These are phyloP conservation scores for Phialophora chinensis DNA, from an alignment of 2,329 filamentous ascomycete species.

Conservation along the genomic window DNA sequence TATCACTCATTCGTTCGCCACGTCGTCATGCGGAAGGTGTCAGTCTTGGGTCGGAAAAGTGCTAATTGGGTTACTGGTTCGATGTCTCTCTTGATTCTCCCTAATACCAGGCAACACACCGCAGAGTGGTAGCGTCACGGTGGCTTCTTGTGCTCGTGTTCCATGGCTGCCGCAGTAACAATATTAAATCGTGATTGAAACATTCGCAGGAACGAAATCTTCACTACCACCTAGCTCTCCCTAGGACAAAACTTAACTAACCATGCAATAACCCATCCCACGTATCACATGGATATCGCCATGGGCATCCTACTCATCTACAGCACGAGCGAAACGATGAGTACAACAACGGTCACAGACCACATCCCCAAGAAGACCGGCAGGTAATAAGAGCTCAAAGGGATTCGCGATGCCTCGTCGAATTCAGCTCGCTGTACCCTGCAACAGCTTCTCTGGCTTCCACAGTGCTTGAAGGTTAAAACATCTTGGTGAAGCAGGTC, in stretches of 20 bases:
- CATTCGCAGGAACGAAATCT: not conserved
- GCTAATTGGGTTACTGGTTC: not conserved
- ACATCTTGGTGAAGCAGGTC: too few species aligned
- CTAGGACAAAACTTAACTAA: not conserved
- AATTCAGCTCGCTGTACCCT: too few species aligned
- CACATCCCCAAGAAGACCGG: too few species aligned
- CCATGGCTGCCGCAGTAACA: not conserved
- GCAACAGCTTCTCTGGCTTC: too few species aligned
- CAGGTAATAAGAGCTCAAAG: too few species aligned
- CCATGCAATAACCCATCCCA: not conserved
- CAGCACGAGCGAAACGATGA: too few species aligned
- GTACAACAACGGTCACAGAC: too few species aligned
- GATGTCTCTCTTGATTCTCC: not conserved
- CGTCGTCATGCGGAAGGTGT: not conserved
- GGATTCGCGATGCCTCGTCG: too few species aligned
- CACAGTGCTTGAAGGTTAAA: too few species aligned
- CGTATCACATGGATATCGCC: not conserved
- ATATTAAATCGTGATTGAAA: not conserved
- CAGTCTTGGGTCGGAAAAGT: not conserved
- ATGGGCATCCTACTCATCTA: too few species aligned
- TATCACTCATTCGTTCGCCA: not conserved
- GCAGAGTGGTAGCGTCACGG: not conserved
- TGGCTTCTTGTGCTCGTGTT: not conserved
- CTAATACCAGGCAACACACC: not conserved
- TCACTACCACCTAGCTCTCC: not conserved